A percentile compares a stretch with the other conserved stretches of the same genome.
These are phyloP conservation scores for Phytophthora citricola DNA, from an alignment of 352 stramenopile species.

Conservation along the genomic window DNA sequence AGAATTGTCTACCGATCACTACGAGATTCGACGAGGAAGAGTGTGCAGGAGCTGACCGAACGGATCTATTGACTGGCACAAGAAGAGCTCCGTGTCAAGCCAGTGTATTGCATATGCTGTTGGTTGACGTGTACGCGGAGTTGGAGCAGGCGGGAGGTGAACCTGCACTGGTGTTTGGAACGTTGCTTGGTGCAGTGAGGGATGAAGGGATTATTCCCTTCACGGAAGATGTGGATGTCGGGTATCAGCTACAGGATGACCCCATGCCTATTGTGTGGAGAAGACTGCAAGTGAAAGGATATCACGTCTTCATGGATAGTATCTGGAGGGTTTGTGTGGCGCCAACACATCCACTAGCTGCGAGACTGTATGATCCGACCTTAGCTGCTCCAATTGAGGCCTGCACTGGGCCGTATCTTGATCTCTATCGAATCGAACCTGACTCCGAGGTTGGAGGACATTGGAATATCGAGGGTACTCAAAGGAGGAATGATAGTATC, in stretches of 20 bases:
- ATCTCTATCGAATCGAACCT: constrained; percentile 49
- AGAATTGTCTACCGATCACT: constrained; percentile 47
- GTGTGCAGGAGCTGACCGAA: constrained; percentile 42
- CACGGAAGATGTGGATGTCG: constrained; percentile 56
- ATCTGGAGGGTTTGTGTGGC: constrained; percentile 57
- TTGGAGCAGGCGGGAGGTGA: constrained; percentile 20
- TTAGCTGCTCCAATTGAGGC: constrained; percentile 33
- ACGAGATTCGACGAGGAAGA: constrained; percentile 34
- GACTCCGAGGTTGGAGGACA: constrained; percentile 7
- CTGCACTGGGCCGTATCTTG: constrained; percentile 45
- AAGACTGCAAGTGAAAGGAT: constrained; percentile 36
- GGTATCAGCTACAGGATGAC: constrained; percentile 28
- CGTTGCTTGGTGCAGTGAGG: constrained; percentile 45
- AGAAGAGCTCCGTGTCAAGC: constrained; percentile 40
- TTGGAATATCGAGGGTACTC: constrained; percentile 28
- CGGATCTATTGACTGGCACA: constrained; percentile 47
- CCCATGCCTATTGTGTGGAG: constrained; percentile 9
- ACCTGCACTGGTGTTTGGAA: constrained; percentile 4
- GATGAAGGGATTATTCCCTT: constrained; percentile 51
- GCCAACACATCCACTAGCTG: constrained; percentile 49
- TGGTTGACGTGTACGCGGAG: constrained; percentile 59
- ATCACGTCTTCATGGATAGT: constrained; percentile 49
- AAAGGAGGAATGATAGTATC: constrained; percentile 30
- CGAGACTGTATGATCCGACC: constrained; percentile 39
- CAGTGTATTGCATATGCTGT: constrained; percentile 58